These are phyloP conservation scores for Gracilaria domingensis DNA, from an alignment of 23 red algal species.

Conservation along the genomic window DNA sequence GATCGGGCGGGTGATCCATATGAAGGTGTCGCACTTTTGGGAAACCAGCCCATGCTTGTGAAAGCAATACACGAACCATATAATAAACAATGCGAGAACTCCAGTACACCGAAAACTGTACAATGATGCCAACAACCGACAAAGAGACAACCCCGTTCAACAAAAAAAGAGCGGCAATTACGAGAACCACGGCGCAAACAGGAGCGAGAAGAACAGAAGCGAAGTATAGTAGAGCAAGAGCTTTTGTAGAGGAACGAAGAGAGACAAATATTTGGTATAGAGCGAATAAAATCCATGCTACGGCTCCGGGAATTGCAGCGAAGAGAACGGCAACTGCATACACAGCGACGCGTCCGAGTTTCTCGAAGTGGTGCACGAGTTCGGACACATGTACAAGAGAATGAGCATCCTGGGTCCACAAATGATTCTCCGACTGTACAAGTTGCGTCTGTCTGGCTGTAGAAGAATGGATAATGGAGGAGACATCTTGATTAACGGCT, in stretches of 20 bases:
- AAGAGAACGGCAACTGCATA: slow-evolving; percentile 35
- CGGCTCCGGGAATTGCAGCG: slow-evolving; percentile 10
- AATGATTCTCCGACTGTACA: slow-evolving; percentile 4
- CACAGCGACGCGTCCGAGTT: slow-evolving; percentile 53
- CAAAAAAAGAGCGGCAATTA: slow-evolving; percentile 21
- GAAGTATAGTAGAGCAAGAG: slow-evolving; percentile 20
- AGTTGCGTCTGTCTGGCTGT: neutral
- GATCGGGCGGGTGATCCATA: neutral
- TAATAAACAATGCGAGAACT: slow-evolving; percentile 50
- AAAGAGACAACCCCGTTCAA: slow-evolving; percentile 37
- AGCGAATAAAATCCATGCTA: slow-evolving; percentile 42
- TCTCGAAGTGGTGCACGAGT: slow-evolving; percentile 43
- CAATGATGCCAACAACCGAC: slow-evolving; percentile 28
- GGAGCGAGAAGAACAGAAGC: slow-evolving; percentile 37
- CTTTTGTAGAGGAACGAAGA: neutral
- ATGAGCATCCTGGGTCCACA: slow-evolving; percentile 48
- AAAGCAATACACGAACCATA: slow-evolving; percentile 41
- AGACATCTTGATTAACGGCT: slow-evolving; percentile 7
- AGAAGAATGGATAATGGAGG: neutral
- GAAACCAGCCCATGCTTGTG: slow-evolving; percentile 46
- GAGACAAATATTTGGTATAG: slow-evolving; percentile 15
- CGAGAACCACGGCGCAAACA: slow-evolving; percentile 16
- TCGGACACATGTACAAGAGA: slow-evolving; percentile 28
- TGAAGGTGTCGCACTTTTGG: neutral
- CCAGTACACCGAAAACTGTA: slow-evolving; percentile 67